Percentiles rank a stretch among this genome's conserved stretches.
phyloP scores from a whole-genome alignment of 306 rosid species.

The Cucurbita ficifolia region DNA sequence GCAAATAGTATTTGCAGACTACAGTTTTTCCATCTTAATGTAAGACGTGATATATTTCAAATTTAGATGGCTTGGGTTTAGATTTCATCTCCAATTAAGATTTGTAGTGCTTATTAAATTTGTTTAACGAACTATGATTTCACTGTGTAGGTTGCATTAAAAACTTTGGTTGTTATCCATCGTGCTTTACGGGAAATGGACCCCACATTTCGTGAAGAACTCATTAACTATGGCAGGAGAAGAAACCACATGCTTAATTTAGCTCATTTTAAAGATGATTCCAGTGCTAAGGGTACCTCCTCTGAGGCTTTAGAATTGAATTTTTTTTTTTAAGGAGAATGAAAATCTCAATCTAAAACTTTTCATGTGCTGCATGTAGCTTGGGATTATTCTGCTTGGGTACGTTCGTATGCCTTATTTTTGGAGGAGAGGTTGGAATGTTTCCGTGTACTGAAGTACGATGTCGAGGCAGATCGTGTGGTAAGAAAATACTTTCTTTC shows the following conservation, averaged over 20 bases:
- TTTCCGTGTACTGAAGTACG: constrained; percentile 86
- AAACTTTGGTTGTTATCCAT: constrained; percentile 84
- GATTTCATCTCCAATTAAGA: not conserved
- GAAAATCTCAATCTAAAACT: not conserved
- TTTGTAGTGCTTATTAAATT: not conserved
- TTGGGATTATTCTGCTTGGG: constrained; percentile 97
- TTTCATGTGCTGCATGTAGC: constrained; percentile 39
- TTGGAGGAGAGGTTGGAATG: constrained; percentile 99
- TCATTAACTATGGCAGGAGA: constrained; percentile 89
- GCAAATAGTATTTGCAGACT: not conserved
- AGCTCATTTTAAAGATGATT: constrained; percentile 96
- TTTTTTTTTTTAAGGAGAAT: not conserved
- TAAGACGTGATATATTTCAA: not conserved
- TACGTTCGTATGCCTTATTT: constrained; percentile 85
- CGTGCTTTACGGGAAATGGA: constrained; percentile 99
- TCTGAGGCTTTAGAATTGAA: not conserved
- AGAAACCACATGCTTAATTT: constrained; percentile 98
- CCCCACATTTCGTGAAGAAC: constrained; percentile 95
- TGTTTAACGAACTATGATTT: constrained; percentile 15
- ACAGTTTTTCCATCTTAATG: not conserved
- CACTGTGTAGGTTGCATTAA: constrained; percentile 67
- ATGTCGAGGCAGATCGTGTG: constrained; percentile 76
- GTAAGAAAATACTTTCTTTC: constrained; percentile 34
- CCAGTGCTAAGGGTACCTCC: constrained; percentile 79
- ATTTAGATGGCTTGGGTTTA: not conserved